Conservation (phyloP, 768 basidiomycete genomes). For the Russula lepida region DNA sequence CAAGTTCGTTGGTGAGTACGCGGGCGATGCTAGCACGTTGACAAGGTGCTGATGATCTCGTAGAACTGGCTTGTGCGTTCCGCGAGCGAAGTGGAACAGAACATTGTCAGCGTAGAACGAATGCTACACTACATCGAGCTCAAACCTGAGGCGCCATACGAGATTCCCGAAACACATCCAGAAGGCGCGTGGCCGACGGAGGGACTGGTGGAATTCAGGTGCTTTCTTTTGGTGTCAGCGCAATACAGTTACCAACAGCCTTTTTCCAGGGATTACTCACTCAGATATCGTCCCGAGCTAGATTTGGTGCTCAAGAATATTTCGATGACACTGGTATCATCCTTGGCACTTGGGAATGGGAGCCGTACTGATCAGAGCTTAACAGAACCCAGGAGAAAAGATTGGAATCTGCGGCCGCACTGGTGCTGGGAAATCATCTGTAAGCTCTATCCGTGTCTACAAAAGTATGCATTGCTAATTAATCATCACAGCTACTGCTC, state of each 20-base stretch:
- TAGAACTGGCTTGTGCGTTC: constrained; percentile 80
- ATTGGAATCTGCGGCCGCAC: constrained; percentile 86
- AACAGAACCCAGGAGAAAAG: constrained; percentile 67
- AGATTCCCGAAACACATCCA: constrained; percentile 52
- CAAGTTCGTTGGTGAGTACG: constrained; percentile 60
- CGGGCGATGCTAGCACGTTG: background rate
- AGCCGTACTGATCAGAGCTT: background rate
- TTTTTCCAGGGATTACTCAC: constrained; percentile 51
- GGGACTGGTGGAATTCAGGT: constrained; percentile 70
- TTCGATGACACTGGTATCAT: constrained; percentile 54
- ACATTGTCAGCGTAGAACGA: constrained; percentile 83
- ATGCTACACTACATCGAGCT: constrained; percentile 76
- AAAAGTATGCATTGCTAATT: background rate
- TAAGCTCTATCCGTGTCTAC: constrained; percentile 26
- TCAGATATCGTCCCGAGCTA: constrained; percentile 71
- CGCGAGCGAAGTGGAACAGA: constrained; percentile 84
- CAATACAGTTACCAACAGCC: background rate
- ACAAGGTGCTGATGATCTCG: background rate
- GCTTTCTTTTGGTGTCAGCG: constrained; percentile 24
- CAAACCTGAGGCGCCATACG: constrained; percentile 62
- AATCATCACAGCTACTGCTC: constrained; percentile 41
- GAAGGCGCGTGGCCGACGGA: constrained; percentile 57
- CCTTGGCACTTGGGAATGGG: background rate
- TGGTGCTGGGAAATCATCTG: constrained; percentile 72
- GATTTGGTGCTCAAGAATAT: constrained; percentile 76